Percentiles rank a stretch among this genome's conserved stretches.
Evolutionary conservation across 495 filamentous ascomycete genomes (phyloP).

Genomic region (Xylaria cubensis): DNA sequence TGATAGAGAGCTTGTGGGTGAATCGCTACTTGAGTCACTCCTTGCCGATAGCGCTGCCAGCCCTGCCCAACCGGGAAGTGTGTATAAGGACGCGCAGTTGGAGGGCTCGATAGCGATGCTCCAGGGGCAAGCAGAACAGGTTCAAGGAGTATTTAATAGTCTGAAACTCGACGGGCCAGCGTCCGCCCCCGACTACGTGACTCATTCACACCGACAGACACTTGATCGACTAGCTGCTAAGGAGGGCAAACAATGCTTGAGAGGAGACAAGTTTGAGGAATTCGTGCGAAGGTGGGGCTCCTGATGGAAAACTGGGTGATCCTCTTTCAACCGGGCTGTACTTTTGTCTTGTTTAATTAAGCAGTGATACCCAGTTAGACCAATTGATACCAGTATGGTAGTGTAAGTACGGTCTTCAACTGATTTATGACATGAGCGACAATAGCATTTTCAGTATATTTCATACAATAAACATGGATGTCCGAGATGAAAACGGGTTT

Average conservation of each 20-base stretch:
- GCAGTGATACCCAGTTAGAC: constrained; percentile 15
- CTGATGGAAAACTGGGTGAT: not conserved
- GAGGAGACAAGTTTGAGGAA: constrained; percentile 23
- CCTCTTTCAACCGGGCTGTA: not conserved
- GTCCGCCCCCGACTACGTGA: constrained; percentile 32
- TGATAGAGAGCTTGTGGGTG: constrained; percentile 34
- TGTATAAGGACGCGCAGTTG: constrained; percentile 39
- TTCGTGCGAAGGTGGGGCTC: constrained; percentile 34
- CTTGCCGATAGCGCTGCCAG: constrained; percentile 33
- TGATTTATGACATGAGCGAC: not conserved
- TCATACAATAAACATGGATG: not conserved
- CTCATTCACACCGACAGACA: constrained; percentile 31
- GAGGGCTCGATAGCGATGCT: constrained; percentile 38
- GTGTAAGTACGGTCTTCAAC: not conserved
- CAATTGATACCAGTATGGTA: not conserved
- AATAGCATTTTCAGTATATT: not conserved
- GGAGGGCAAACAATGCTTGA: constrained; percentile 10
- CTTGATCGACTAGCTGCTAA: constrained; percentile 27
- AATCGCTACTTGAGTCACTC: constrained; percentile 37
- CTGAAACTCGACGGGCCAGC: constrained; percentile 30
- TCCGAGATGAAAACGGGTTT: constrained; percentile 5
- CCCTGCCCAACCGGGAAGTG: constrained; percentile 23
- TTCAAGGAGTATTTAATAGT: constrained; percentile 27
- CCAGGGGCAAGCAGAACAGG: constrained; percentile 32
- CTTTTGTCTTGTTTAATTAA: not conserved